phyloP scores from a whole-genome alignment of 208 protist species.

The Angomonas deanei region DNA sequence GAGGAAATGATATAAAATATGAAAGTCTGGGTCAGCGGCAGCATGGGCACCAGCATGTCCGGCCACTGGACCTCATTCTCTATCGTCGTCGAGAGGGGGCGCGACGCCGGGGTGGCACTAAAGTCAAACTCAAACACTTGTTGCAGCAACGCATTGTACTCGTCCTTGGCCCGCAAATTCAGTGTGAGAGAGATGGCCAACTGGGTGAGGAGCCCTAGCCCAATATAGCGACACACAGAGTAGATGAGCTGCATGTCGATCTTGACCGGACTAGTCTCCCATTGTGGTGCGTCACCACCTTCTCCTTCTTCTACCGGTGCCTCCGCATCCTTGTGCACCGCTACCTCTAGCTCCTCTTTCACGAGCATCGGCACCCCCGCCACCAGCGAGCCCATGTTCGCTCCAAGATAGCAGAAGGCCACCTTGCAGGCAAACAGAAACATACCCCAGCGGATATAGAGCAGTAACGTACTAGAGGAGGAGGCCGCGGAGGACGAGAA shows the following conservation, averaged over 20 bases:
- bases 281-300: too few relatives aligned
- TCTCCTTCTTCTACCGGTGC: not conserved
- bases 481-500: not conserved
- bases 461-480: not conserved
- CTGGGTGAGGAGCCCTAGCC: conserved; percentile 19
- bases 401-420: conserved; percentile 3
- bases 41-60: conserved; percentile 7
- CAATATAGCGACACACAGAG: conserved; percentile 12
- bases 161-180: conserved; percentile 14
- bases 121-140: not conserved
- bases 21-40: conserved; percentile 14
- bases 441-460: not conserved
- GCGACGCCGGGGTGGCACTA: not conserved
- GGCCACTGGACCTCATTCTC: conserved; percentile 7
- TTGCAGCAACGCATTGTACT: conserved; percentile 10
- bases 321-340: not conserved
- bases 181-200: conserved; percentile 25
- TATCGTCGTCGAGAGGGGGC: conserved; percentile 8
- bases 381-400: not conserved
- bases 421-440: conserved; percentile 10
- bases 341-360: not conserved
- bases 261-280: not conserved
- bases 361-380: conserved; percentile 1
- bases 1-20: conserved; percentile 13
- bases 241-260: not conserved